phyloP scores from a whole-genome alignment of 805 yeast species.

The Starmera amethionina region DNA sequence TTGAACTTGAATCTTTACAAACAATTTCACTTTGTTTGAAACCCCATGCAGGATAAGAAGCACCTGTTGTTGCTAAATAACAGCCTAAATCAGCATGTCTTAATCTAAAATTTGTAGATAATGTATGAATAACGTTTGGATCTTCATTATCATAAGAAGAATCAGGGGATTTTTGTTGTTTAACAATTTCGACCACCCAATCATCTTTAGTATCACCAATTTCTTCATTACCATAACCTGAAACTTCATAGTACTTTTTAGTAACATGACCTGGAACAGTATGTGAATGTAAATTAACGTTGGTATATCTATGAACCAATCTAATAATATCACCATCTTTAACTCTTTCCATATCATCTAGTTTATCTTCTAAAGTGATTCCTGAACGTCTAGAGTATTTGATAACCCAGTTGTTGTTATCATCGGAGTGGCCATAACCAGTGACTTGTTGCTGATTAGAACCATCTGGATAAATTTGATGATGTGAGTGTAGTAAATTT shows the following conservation, averaged over 20 bases:
- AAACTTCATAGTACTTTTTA: conserved; percentile 64
- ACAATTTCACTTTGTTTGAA: conserved; percentile 75
- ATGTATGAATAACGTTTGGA: conserved; percentile 53
- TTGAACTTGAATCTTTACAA: conserved; percentile 45
- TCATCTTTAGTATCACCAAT: conserved; percentile 78
- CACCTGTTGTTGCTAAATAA: conserved; percentile 68
- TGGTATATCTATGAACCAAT: conserved; percentile 59
- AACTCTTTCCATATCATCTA: conserved; percentile 20
- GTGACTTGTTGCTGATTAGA: conserved; percentile 93
- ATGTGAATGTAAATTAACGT: conserved; percentile 78
- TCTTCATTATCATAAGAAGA: conserved; percentile 36
- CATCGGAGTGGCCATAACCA: conserved; percentile 82
- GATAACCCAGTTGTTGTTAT: conserved; percentile 74
- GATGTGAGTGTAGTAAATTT: conserved; percentile 80
- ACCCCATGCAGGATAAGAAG: conserved; percentile 72
- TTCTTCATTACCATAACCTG: conserved; percentile 71
- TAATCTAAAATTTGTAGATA: conserved; percentile 64
- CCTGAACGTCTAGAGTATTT: conserved; percentile 42
- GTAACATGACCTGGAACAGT: conserved; percentile 65
- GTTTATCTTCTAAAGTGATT: conserved; percentile 14
- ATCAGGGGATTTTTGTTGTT: conserved; percentile 32
- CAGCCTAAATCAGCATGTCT: conserved; percentile 57
- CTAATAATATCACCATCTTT: conserved; percentile 61
- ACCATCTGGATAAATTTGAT: conserved; percentile 80
- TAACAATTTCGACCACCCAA: conserved; percentile 81